phyloP scores from a whole-genome alignment of 108 stramenopile species.

The Chaetoceros muelleri region DNA sequence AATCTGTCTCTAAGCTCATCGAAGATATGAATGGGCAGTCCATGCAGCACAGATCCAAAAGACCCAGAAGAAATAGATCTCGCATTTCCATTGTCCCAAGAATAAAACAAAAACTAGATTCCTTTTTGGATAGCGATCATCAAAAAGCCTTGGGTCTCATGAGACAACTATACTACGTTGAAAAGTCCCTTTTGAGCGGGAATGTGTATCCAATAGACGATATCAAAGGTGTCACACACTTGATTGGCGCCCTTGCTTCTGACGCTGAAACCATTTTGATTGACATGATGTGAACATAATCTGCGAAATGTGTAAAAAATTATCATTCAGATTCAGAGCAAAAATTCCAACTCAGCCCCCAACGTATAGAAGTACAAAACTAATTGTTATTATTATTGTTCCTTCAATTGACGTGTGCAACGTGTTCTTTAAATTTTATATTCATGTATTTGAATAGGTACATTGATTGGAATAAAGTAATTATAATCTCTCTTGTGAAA shows the following conservation, averaged over 20 bases:
- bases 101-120: conserved; percentile 52
- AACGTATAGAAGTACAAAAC: no score
- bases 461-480: no score
- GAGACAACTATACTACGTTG: conserved; percentile 71
- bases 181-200: conserved; percentile 50
- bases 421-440: no score
- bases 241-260: conserved; percentile 40
- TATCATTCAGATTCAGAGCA: no score
- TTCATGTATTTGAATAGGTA: no score
- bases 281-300: conserved; percentile 52
- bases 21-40: conserved; percentile 33
- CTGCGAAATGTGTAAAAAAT: neutral
- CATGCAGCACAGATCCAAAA: conserved; percentile 56
- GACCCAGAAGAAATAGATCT: conserved; percentile 63
- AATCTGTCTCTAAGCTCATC: conserved; percentile 31
- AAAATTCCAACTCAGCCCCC: no score
- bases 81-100: conserved; percentile 74
- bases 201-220: conserved; percentile 32
- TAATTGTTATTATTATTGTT: no score
- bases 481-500: no score
- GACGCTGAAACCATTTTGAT: conserved; percentile 77
- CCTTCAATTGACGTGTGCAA: no score
- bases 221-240: conserved; percentile 18
- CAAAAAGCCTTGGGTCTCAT: conserved; percentile 63
- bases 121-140: conserved; percentile 35